Conservation (phyloP, 2,329 filamentous ascomycete genomes). For the Claviceps fusiformis region DNA sequence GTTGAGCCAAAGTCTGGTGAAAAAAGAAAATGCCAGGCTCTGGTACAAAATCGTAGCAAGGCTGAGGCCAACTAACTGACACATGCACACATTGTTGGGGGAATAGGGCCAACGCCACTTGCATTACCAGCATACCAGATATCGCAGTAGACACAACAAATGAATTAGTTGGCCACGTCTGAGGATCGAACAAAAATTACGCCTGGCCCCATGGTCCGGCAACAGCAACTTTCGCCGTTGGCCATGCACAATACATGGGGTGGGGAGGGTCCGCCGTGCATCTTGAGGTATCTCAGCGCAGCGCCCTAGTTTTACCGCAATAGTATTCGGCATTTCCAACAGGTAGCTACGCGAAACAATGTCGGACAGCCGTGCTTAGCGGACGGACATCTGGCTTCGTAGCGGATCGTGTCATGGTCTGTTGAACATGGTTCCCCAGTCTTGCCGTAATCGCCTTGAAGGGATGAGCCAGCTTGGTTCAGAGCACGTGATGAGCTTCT, state of each 20-base stretch:
- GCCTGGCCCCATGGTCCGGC: not conserved
- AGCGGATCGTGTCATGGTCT: too few relatives aligned
- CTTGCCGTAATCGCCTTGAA: not conserved
- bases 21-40: not conserved
- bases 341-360: too few relatives aligned
- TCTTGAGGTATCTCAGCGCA: not conserved
- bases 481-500: not conserved
- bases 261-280: not conserved
- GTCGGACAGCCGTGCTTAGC: too few relatives aligned
- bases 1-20: not conserved
- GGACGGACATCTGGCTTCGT: too few relatives aligned
- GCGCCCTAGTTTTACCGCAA: too few relatives aligned
- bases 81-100: not conserved
- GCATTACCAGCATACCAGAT: not conserved
- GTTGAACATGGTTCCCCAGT: too few relatives aligned
- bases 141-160: not conserved
- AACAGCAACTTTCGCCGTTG: not conserved
- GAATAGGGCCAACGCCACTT: not conserved
- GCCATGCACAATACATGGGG: not conserved
- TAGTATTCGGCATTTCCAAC: too few relatives aligned
- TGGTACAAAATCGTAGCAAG: not conserved
- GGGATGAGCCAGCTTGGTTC: not conserved
- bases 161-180: not conserved
- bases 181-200: not conserved
- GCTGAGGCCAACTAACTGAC: not conserved